These are phyloP conservation scores for Ceratocystis albifundus DNA, from an alignment of 2,329 filamentous ascomycete species.

Conservation along the genomic window DNA sequence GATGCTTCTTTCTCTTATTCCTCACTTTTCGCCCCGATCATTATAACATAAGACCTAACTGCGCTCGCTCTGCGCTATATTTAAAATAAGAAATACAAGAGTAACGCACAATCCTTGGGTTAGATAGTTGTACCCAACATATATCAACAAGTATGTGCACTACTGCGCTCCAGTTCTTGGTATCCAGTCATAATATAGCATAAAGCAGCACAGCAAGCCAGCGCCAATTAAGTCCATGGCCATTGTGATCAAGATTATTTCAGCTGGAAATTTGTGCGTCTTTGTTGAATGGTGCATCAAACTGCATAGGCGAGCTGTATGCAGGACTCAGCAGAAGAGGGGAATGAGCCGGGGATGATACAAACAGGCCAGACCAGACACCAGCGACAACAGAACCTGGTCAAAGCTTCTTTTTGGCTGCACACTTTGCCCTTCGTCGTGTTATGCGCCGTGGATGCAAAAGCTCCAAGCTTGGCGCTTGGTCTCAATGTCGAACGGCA, in stretches of 20 bases:
- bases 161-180: neutral
- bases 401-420: neutral
- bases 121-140: too few relatives aligned
- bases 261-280: too few relatives aligned
- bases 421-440: neutral
- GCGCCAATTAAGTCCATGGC: too few relatives aligned
- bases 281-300: neutral
- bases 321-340: neutral
- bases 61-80: too few relatives aligned
- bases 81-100: too few relatives aligned
- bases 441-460: slow-evolving; percentile 3
- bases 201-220: too few relatives aligned
- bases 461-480: slow-evolving; percentile 12
- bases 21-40: too few relatives aligned
- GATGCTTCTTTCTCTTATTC: neutral
- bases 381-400: neutral
- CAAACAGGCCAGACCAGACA: neutral
- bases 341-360: neutral
- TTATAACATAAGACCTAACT: too few relatives aligned
- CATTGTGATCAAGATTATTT: too few relatives aligned
- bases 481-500: slow-evolving; percentile 3
- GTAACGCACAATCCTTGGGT: too few relatives aligned
- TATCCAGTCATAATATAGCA: too few relatives aligned
- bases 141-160: neutral
- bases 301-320: too few relatives aligned